Evolutionary conservation across 2,329 filamentous ascomycete species (phyloP), one percentile per base, ranked within the genome.

Genomic region (Setomelanomma holmii): DNA sequence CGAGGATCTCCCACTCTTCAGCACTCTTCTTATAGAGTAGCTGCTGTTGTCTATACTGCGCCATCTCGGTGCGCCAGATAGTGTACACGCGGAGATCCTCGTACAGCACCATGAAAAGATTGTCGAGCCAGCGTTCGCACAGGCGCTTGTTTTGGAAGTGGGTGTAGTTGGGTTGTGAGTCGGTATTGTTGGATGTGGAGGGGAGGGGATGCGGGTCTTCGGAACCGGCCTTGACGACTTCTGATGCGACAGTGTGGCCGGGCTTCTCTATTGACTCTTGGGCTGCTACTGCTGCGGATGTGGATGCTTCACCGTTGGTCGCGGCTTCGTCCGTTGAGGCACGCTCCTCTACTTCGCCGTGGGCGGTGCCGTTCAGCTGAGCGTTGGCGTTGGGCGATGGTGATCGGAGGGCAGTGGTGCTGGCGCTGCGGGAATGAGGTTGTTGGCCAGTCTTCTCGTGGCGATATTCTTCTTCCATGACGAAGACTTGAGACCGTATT

Each of bases 391-490:
- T 73, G 12, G 75, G 72, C n/a, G 55, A 78, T 23, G 90, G 88
- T 21, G 88, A 87, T 39, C 89, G 87, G 40, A 96, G 80, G 43
- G 87, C 89, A 61, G 92, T 88, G 39, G 88, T 90, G 78, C 91
- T 95, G 42, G 92, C 84, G 71, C 89, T 92, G 39, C 89, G 85
- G 66, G 86, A 88, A 58, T 70, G 59, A 16, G 63, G 50, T 36
- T 59, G 53, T 36, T 59, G 59, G 5, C 68, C 53, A 76, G 74
- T 53, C 75, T 90, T 91, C 77, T 98, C 95, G 50, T 88, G 89
- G 42, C 95, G 87, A 72, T 99, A 99, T 75, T 99, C 95, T 69
- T 99, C 95, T 74, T 99, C 95, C 95, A 99, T 99, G 42, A 99
- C 95, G 66, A 99, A 99, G 1, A 99, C 95, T 58, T 93, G 93